phyloP scores from a whole-genome alignment of 2,329 filamentous ascomycete genomes.

The Phaeosphaeriaceae sp. region DNA sequence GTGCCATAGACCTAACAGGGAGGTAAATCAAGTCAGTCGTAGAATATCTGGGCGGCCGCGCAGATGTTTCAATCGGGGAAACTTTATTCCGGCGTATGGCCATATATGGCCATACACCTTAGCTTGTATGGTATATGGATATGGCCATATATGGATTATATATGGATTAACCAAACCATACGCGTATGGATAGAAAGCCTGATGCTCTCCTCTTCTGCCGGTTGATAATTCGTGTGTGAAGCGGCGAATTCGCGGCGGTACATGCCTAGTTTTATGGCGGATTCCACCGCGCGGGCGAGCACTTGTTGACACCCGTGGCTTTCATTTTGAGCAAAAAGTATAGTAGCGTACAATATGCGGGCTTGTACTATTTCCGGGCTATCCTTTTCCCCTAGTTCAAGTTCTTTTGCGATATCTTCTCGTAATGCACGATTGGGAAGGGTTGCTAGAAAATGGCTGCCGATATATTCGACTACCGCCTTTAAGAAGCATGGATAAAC shows the following conservation, averaged over 20 bases:
- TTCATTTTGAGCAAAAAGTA: slow-evolving; percentile 74
- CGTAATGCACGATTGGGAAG: slow-evolving; percentile 49
- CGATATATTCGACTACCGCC: slow-evolving; percentile 59
- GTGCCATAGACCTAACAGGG: too few relatives aligned
- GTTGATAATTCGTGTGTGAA: slow-evolving; percentile 64
- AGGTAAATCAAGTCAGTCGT: too few relatives aligned
- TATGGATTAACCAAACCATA: too few relatives aligned
- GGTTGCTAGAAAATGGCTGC: slow-evolving; percentile 56
- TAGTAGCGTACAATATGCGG: slow-evolving; percentile 74
- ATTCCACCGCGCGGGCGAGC: slow-evolving; percentile 68
- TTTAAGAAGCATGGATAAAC: slow-evolving; percentile 50
- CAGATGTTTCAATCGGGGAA: too few relatives aligned
- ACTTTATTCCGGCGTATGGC: too few relatives aligned
- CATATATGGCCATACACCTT: too few relatives aligned
- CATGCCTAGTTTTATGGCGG: slow-evolving; percentile 76
- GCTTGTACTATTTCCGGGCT: slow-evolving; percentile 70
- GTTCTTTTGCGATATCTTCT: slow-evolving; percentile 12
- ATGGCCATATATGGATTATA: too few relatives aligned
- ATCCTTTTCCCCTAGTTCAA: slow-evolving; percentile 15
- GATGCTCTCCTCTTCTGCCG: slow-evolving; percentile 68
- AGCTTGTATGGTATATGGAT: too few relatives aligned
- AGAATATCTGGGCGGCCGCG: too few relatives aligned
- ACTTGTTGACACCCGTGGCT: slow-evolving; percentile 69
- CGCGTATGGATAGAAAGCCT: too few relatives aligned
- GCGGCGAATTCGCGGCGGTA: slow-evolving; percentile 70